Conservation (phyloP, 148 eudicot genomes). For the Oxyria digyna region DNA sequence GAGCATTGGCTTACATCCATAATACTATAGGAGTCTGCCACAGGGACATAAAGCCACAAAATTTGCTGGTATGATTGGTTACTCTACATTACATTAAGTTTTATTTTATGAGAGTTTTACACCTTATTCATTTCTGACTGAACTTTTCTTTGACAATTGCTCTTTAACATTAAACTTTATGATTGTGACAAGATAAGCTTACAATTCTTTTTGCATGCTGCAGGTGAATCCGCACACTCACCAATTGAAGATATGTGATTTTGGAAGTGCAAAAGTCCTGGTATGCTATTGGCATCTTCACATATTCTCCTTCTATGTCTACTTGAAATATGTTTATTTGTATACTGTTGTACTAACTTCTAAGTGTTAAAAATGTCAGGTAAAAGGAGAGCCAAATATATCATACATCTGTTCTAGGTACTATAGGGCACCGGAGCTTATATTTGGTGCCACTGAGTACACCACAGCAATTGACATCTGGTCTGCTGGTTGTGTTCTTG, state of each 20-base stretch:
- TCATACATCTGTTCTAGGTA: conserved; percentile 89
- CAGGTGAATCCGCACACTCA: conserved; percentile 91
- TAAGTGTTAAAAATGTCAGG: conserved; percentile 25
- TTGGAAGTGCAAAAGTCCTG: conserved; percentile 94
- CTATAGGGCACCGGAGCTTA: conserved; percentile 85
- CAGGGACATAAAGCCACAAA: conserved; percentile 67
- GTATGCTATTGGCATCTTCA: conserved; percentile 20
- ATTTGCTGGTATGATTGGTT: conserved; percentile 41
- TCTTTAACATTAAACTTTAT: neutral
- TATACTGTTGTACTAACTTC: neutral
- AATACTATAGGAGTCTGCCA: conserved; percentile 56
- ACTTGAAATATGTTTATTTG: neutral
- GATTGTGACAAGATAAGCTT: neutral
- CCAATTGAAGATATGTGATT: conserved; percentile 74
- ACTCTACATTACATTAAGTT: neutral
- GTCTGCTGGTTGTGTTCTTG: conserved; percentile 92
- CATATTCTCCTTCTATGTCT: neutral
- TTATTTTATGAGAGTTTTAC: neutral
- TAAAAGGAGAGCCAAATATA: conserved; percentile 90
- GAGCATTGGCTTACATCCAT: conserved; percentile 59
- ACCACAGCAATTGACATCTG: conserved; percentile 85
- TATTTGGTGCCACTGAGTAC: conserved; percentile 91
- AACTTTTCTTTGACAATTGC: neutral
- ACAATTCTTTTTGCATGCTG: neutral
- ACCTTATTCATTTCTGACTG: neutral